Evolutionary conservation across 1,284 basidiomycete species (phyloP).

Genomic region (Albatrellus sp.): DNA sequence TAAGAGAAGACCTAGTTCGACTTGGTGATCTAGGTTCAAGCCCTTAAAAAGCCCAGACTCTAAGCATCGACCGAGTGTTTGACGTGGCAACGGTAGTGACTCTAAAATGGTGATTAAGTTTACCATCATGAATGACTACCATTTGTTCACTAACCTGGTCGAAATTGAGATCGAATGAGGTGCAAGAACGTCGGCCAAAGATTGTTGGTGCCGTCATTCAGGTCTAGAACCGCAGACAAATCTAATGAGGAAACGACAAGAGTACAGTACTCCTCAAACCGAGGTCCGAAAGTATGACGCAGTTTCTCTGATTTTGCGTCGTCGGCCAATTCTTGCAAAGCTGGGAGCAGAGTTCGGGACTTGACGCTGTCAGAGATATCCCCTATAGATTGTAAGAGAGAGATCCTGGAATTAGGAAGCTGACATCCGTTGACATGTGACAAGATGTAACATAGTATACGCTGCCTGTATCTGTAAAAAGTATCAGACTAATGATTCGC

Average conservation of each 20-base stretch:
- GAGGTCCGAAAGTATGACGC: constrained; percentile 13
- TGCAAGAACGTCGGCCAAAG: constrained; percentile 38
- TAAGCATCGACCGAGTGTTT: constrained; percentile 29
- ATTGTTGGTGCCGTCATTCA: constrained; percentile 32
- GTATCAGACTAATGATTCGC: constrained; percentile 1
- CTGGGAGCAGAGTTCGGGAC: constrained; percentile 49
- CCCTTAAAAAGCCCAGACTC: constrained; percentile 39
- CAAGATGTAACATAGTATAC: constrained; percentile 67
- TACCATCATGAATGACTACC: not conserved
- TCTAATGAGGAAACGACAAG: constrained; percentile 50
- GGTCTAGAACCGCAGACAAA: constrained; percentile 24
- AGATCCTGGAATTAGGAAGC: constrained; percentile 34
- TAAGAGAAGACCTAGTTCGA: constrained; percentile 41
- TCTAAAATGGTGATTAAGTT: constrained; percentile 13
- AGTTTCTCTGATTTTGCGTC: constrained; percentile 11
- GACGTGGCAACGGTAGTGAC: constrained; percentile 19
- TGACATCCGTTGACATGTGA: constrained; percentile 70
- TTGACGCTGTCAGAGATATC: constrained; percentile 56
- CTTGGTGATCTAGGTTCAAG: constrained; percentile 39
- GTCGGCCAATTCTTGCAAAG: constrained; percentile 35
- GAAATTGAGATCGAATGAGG: constrained; percentile 32
- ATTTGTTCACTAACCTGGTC: constrained; percentile 25
- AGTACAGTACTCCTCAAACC: constrained; percentile 29
- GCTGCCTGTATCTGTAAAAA: constrained; percentile 53
- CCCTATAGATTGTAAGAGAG: constrained; percentile 48